These are phyloP conservation scores for Lagerstroemia speciosa DNA, from an alignment of 345 rosid genomes.

Conservation along the genomic window DNA sequence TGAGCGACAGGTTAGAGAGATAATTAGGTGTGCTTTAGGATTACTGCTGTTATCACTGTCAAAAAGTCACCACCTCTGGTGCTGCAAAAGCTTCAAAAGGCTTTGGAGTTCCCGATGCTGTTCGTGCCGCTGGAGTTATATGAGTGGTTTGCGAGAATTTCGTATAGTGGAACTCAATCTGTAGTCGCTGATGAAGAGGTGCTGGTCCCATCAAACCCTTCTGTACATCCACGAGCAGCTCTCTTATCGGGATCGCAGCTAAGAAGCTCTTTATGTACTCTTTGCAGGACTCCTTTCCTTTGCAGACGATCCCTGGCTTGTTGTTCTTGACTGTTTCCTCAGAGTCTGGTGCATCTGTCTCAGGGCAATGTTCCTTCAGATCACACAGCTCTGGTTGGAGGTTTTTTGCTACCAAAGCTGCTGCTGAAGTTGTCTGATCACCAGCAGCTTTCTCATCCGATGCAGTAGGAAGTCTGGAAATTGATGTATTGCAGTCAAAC, in stretches of 20 bases:
- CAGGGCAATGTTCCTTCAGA: slow-evolving; percentile 18
- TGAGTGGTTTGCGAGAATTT: neutral
- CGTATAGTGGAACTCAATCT: slow-evolving; percentile 81
- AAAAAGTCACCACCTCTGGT: neutral
- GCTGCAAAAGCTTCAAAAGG: neutral
- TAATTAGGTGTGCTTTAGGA: neutral
- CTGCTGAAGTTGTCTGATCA: slow-evolving; percentile 20
- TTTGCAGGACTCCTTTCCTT: slow-evolving; percentile 84
- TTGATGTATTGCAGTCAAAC: slow-evolving; percentile 48
- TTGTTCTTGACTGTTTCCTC: slow-evolving; percentile 16
- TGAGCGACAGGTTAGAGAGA: neutral
- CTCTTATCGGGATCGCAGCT: slow-evolving; percentile 89
- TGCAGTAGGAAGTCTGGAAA: slow-evolving; percentile 29
- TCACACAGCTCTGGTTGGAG: slow-evolving; percentile 15
- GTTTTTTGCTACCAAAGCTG: slow-evolving; percentile 21
- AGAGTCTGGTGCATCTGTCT: slow-evolving; percentile 7
- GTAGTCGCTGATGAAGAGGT: slow-evolving; percentile 73
- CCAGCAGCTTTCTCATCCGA: slow-evolving; percentile 33
- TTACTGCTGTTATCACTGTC: neutral
- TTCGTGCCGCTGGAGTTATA: neutral
- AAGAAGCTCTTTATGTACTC: slow-evolving; percentile 90
- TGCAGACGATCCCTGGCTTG: slow-evolving; percentile 40
- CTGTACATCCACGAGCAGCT: slow-evolving; percentile 73
- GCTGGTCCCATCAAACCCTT: slow-evolving; percentile 62
- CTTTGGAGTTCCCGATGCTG: neutral